phyloP scores from a whole-genome alignment of 139 green algal species.

The Pycnococcus provasolii region DNA sequence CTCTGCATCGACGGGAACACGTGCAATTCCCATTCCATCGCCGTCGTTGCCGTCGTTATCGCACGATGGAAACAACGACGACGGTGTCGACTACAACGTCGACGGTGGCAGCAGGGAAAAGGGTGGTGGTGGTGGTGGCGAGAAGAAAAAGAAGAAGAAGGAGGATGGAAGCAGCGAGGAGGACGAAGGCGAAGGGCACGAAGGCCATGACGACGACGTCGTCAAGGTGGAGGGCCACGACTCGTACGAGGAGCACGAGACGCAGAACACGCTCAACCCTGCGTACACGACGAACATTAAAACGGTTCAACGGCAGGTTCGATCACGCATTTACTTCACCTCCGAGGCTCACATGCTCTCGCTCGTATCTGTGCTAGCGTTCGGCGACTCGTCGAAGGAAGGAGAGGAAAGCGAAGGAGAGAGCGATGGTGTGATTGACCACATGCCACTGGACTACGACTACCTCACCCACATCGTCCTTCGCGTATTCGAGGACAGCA shows the following conservation, averaged over 20 bases:
- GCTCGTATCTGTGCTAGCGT: conserved; percentile 86
- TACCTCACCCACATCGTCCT: conserved; percentile 93
- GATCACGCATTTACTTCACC: conserved; percentile 98
- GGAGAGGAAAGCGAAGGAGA: neutral
- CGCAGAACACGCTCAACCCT: conserved; percentile 57
- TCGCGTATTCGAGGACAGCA: conserved; percentile 87
- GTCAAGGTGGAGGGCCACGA: neutral
- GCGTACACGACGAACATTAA: conserved; percentile 76
- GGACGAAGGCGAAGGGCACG: conserved; percentile 18
- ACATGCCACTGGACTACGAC: conserved; percentile 29
- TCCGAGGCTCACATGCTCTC: conserved; percentile 89
- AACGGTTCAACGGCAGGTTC: conserved; percentile 84
- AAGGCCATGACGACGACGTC: neutral
- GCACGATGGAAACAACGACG: neutral
- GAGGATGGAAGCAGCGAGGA: neutral
- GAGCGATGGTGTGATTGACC: neutral
- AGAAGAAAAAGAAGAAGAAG: too few relatives aligned
- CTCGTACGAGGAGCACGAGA: conserved; percentile 22
- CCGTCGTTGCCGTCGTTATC: neutral
- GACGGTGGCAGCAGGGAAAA: conserved; percentile 7
- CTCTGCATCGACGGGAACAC: neutral
- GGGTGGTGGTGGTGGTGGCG: neutral
- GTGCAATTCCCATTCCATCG: neutral
- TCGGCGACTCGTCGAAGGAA: conserved; percentile 31
- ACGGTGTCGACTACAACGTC: neutral